Conservation (phyloP, 2,329 filamentous ascomycete genomes). For the Penicillium decumbens region DNA sequence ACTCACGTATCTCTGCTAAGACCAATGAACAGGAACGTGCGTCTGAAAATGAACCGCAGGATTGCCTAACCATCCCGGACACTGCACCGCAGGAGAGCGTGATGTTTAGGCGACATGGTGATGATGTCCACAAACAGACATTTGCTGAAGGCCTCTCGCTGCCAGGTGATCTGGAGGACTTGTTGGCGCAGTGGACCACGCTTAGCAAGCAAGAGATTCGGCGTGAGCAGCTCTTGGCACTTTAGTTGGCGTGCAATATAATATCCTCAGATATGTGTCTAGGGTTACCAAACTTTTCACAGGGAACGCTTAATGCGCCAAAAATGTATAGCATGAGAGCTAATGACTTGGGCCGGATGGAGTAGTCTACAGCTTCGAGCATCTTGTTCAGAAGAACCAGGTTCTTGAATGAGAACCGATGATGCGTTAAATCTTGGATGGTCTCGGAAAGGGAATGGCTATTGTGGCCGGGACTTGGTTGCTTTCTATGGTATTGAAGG, state of each 20-base stretch:
- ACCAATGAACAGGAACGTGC: background rate
- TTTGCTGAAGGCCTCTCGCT: background rate
- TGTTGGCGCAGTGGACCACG: conserved; percentile 3
- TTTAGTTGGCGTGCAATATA: background rate
- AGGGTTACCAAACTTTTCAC: too few species aligned
- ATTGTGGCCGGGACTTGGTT: too few species aligned
- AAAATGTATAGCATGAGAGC: too few species aligned
- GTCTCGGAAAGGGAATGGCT: too few species aligned
- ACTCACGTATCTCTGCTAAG: background rate
- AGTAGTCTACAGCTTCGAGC: too few species aligned
- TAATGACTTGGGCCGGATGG: too few species aligned
- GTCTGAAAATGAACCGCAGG: background rate
- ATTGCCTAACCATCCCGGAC: background rate
- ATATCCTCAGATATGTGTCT: too few species aligned
- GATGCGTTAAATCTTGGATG: too few species aligned
- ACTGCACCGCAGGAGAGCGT: background rate
- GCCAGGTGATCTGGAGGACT: background rate
- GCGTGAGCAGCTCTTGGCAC: background rate
- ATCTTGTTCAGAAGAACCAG: too few species aligned
- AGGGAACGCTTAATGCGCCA: too few species aligned
- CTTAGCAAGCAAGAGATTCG: conserved; percentile 1
- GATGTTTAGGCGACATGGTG: background rate
- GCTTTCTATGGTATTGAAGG: too few species aligned
- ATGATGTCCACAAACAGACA: background rate
- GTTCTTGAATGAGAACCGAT: too few species aligned